Percentiles rank a stretch among this genome's conserved stretches.
These are phyloP conservation scores for Prunus persica DNA, from an alignment of 306 rosid genomes.

Conservation along the genomic window Prunus_persica_NCBIv2 NC_034009.1:34057001-34057500, in stretches of 20 bases:
- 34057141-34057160: slow-evolving; percentile 22
- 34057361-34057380: background rate
- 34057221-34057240: slow-evolving; percentile 9
- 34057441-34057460: slow-evolving; percentile 10
- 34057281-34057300: slow-evolving; percentile 31
- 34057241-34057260: slow-evolving; percentile 9
- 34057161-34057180: slow-evolving; percentile 31
- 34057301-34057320: slow-evolving; percentile 5
- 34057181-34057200: slow-evolving; percentile 14
- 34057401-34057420: slow-evolving; percentile 1
- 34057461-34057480: background rate
- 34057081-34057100: slow-evolving; percentile 11
- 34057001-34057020: background rate
- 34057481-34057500: slow-evolving; percentile 10
- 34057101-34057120: slow-evolving; percentile 16
- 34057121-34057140: slow-evolving; percentile 10
- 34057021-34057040: background rate
- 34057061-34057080: background rate
- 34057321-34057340: slow-evolving; percentile 11
- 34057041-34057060: slow-evolving; percentile 1
- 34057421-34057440: background rate
- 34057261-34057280: slow-evolving; percentile 11
- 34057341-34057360: slow-evolving; percentile 5
- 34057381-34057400: background rate
- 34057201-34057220: slow-evolving; percentile 5